phyloP scores from a whole-genome alignment of 179 eudicot species.

The Sideroxylon spinosum region DNA sequence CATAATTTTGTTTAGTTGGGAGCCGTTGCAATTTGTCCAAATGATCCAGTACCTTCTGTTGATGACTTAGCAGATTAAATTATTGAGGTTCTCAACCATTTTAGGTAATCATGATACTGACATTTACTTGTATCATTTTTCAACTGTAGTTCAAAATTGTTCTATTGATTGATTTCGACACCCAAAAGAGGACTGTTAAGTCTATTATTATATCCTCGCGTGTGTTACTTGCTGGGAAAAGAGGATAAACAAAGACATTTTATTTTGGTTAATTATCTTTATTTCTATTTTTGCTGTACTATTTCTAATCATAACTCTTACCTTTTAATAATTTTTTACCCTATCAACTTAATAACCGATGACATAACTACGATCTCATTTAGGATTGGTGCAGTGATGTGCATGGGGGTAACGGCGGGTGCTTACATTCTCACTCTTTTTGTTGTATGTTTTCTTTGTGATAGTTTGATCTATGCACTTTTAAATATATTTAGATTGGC shows the following conservation, averaged over 20 bases:
- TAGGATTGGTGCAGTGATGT: constrained; percentile 98
- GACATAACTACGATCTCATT: constrained; percentile 24
- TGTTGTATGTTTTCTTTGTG: constrained; percentile 56
- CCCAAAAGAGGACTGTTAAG: background rate
- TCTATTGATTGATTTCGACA: background rate
- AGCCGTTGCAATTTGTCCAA: constrained; percentile 76
- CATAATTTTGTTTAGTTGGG: constrained; percentile 89
- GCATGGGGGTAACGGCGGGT: constrained; percentile 97
- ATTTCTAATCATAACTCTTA: no score
- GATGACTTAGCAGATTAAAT: constrained; percentile 91
- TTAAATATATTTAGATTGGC: background rate
- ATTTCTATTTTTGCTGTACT: background rate
- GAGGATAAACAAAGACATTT: background rate
- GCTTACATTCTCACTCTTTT: constrained; percentile 89
- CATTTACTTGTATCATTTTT: background rate
- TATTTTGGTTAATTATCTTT: background rate
- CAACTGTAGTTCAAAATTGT: background rate
- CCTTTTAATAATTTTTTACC: no score
- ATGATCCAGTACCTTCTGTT: constrained; percentile 67
- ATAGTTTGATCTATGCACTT: background rate
- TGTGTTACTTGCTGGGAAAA: no score
- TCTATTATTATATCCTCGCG: background rate
- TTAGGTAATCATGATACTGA: constrained; percentile 38
- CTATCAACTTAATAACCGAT: constrained; percentile 15
- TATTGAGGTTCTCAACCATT: constrained; percentile 80